Base-by-base conservation (phyloP, 495 filamentous ascomycete genomes). In the Cudoniella acicularis region DNA sequence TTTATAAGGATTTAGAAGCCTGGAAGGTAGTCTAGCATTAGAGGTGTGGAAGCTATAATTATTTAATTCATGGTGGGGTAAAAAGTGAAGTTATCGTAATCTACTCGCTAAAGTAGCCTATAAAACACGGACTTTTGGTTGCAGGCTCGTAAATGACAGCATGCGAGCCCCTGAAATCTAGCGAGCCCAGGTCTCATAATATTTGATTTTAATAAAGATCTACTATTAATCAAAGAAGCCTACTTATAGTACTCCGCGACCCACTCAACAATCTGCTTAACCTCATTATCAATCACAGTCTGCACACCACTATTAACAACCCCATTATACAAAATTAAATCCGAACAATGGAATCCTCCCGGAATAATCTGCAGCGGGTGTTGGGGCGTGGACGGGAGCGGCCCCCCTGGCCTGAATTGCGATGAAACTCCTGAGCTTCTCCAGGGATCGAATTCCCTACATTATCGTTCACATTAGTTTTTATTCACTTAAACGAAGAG, bases 381-480 rank as follows among this genome's bases (percentile, higher is more conserved):
- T 4, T 70, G 26, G 3, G 66, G 16, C 1, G 72, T 73, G 26
- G 71, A 75, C 36, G 59, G n/a, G n/a, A 83, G 63, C 16, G 79
- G 80, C 0, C 82, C 83, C 3, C 75, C 77, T 1, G 80, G 79
- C 2, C 81, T 73, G 61, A 76, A 73, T 18, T 69, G 68, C 6
- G 79, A 79, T 2, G 75, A 79, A 0, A 84, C 73, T 17, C 71
- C 73, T 1, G 78, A 71, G 8, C 75, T 71, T 22, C 76, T 68
- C 83, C 81, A 86, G 11, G 82, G 82, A 59, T 85, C 82, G 47
- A 72, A 81, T 69, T 83, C 75, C 69, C 85, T n/a, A n/a, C n/a
- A n/a, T n/a, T n/a, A n/a, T n/a, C n/a, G n/a, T n/a, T n/a, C n/a
- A n/a, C n/a, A n/a, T n/a, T n/a, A n/a, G n/a, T n/a, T n/a, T n/a